phyloP scores from a whole-genome alignment of 306 rosid genomes.

The Chamaecrista fasciculata region DNA sequence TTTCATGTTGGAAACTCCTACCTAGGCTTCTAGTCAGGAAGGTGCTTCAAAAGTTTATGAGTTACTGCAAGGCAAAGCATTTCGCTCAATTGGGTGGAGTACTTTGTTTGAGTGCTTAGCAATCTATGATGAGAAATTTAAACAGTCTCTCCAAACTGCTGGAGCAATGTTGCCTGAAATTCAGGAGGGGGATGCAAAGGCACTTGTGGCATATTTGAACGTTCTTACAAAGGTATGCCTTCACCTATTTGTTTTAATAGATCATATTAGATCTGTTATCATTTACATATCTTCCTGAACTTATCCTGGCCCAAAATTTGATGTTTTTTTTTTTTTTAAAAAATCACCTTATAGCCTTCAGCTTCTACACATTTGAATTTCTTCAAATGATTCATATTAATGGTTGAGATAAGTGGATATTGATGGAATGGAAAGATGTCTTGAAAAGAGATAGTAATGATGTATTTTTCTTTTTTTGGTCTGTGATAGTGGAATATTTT shows the following conservation, averaged over 20 bases:
- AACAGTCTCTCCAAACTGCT: constrained; percentile 86
- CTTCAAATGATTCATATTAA: not conserved
- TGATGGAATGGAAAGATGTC: not conserved
- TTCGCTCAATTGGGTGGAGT: constrained; percentile 98
- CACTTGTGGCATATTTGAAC: constrained; percentile 88
- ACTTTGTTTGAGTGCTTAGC: constrained; percentile 92
- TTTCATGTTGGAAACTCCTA: constrained; percentile 19
- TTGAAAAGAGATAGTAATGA: not conserved
- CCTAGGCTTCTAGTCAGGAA: constrained; percentile 89
- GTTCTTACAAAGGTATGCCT: constrained; percentile 78
- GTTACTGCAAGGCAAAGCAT: constrained; percentile 89
- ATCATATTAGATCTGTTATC: constrained; percentile 5
- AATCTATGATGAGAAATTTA: constrained; percentile 90
- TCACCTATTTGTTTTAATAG: constrained; percentile 2
- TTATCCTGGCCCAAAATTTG: not conserved
- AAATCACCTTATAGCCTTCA: not conserved
- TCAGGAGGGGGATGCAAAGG: constrained; percentile 95
- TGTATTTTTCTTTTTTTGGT: not conserved
- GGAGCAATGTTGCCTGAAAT: constrained; percentile 85
- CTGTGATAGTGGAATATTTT: not conserved
- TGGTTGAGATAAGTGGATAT: not conserved
- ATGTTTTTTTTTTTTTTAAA: too few relatives aligned
- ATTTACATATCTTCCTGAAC: not conserved
- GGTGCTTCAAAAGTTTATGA: constrained; percentile 94
- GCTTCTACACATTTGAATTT: not conserved